A percentile compares a stretch with the other conserved stretches of the same genome.
Conservation (phyloP, 2,329 filamentous ascomycete species). For the Stemphylium beticola region DNA sequence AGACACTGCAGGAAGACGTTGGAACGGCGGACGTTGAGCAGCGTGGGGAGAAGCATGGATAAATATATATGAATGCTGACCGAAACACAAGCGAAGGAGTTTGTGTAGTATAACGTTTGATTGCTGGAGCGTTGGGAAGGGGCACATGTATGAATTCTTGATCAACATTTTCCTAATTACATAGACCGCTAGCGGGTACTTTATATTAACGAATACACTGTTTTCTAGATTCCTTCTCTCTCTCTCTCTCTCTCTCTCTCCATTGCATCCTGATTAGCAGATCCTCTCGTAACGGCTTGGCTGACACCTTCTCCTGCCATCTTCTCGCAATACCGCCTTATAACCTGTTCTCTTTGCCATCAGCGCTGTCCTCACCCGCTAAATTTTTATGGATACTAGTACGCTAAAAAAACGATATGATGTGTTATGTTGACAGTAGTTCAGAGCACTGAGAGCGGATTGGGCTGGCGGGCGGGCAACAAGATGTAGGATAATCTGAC, state of each 20-base stretch:
- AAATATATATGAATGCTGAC: constrained; percentile 2
- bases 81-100: not conserved
- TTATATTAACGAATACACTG: too few relatives aligned
- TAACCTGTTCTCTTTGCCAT: constrained; percentile 9
- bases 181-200: not conserved
- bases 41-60: not conserved
- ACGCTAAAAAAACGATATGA: too few relatives aligned
- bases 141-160: not conserved
- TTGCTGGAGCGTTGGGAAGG: not conserved
- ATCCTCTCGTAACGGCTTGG: constrained; percentile 3
- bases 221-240: too few relatives aligned
- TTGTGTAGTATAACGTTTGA: not conserved
- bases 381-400: too few relatives aligned
- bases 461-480: too few relatives aligned
- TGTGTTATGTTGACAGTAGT: too few relatives aligned
- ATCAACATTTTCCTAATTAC: not conserved
- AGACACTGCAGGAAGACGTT: constrained; percentile 15
- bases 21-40: constrained; percentile 17
- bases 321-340: not conserved
- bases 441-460: too few relatives aligned
- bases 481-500: too few relatives aligned
- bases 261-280: not conserved
- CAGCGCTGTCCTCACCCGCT: not conserved
- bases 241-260: too few relatives aligned
- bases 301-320: constrained; percentile 8